Evolutionary conservation across 441 rosid species (phyloP).

Genomic region (Hura crepitans): DNA sequence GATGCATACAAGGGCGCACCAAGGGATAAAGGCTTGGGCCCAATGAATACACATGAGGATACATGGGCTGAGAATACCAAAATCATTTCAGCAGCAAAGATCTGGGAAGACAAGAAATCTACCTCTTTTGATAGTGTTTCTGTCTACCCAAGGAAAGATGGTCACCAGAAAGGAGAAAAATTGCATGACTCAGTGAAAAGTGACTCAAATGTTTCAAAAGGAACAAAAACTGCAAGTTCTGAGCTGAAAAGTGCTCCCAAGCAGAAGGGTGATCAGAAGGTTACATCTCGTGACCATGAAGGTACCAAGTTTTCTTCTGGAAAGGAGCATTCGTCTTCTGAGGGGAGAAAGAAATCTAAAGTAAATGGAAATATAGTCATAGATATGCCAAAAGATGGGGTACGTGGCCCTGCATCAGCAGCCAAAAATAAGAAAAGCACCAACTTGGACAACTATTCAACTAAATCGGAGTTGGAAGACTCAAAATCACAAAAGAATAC

Average conservation of each 20-base stretch:
- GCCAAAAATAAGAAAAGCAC: constrained; percentile 48
- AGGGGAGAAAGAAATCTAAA: constrained; percentile 49
- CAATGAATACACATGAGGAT: constrained; percentile 36
- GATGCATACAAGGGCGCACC: constrained; percentile 31
- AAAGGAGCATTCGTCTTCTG: constrained; percentile 49
- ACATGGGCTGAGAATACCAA: constrained; percentile 44
- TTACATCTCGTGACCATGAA: constrained; percentile 33
- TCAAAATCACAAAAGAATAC: constrained; percentile 40
- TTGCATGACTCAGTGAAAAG: constrained; percentile 33
- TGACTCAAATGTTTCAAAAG: constrained; percentile 38
- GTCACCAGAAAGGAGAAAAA: constrained; percentile 44
- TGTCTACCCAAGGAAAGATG: constrained; percentile 40
- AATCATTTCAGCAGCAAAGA: constrained; percentile 42
- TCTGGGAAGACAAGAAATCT: constrained; percentile 49
- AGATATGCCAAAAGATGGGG: constrained; percentile 42
- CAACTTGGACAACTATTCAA: constrained; percentile 30
- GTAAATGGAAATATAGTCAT: constrained; percentile 36
- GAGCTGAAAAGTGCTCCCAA: constrained; percentile 40
- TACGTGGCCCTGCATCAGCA: constrained; percentile 36
- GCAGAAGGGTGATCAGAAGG: constrained; percentile 42
- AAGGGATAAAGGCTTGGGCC: constrained; percentile 31
- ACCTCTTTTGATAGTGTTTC: constrained; percentile 40
- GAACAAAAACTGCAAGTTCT: constrained; percentile 38
- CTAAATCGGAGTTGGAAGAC: constrained; percentile 45
- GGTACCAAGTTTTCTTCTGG: constrained; percentile 32